phyloP scores from a whole-genome alignment of 345 rosid genomes.

The rapeseed (Brassica napus) region DNA sequence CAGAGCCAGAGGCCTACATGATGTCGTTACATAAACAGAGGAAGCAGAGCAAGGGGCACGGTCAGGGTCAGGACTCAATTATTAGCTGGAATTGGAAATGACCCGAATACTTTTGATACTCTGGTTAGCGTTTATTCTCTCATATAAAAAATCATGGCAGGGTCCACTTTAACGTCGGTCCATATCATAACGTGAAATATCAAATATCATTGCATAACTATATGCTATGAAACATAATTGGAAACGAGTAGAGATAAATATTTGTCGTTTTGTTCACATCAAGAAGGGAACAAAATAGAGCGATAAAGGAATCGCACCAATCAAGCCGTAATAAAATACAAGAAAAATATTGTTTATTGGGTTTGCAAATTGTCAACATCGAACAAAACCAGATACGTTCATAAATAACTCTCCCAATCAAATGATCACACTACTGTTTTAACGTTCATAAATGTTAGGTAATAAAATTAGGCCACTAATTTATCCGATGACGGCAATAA shows the following conservation, averaged over 20 bases:
- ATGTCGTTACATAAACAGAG: background rate
- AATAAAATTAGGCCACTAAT: background rate
- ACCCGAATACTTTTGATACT: background rate
- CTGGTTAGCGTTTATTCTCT: background rate
- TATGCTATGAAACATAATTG: slow-evolving; percentile 14
- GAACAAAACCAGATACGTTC: background rate
- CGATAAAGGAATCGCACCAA: slow-evolving; percentile 24
- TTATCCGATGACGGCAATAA: background rate
- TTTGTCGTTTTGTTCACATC: slow-evolving; percentile 27
- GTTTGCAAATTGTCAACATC: slow-evolving; percentile 7
- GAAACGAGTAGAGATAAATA: slow-evolving; percentile 13
- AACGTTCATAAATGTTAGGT: background rate
- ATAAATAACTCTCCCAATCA: slow-evolving; percentile 13
- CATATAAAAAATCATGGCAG: background rate
- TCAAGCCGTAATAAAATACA: slow-evolving; percentile 31
- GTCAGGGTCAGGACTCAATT: background rate
- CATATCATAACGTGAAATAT: slow-evolving; percentile 11
- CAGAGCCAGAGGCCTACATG: background rate
- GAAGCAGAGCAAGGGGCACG: background rate
- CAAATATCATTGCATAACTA: background rate
- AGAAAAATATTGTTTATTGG: background rate
- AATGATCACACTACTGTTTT: background rate
- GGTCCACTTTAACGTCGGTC: slow-evolving; percentile 36
- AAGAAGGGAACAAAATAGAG: slow-evolving; percentile 3
- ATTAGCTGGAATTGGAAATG: background rate